Conservation (phyloP, 192 early-diverging fungal genomes). For the Umbelopsis isabellina region DNA sequence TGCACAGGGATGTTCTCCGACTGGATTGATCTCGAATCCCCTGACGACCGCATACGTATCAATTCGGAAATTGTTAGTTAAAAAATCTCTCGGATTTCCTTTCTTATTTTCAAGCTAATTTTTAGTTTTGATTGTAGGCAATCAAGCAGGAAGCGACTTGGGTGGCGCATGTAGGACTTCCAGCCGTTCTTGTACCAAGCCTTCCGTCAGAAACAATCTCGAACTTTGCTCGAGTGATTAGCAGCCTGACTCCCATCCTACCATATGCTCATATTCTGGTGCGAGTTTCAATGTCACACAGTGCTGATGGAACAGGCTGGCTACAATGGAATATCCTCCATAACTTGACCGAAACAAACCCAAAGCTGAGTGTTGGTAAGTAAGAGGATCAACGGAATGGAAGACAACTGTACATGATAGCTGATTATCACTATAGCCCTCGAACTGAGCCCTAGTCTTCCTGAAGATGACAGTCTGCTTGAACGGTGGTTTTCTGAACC, state of each 20-base stretch:
- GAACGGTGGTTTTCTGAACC: slow-evolving; percentile 90
- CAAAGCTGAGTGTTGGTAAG: slow-evolving; percentile 64
- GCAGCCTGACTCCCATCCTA: slow-evolving; percentile 37
- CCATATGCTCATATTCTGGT: slow-evolving; percentile 36
- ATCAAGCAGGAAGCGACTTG: slow-evolving; percentile 68
- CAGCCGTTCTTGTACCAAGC: slow-evolving; percentile 58
- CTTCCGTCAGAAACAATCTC: slow-evolving; percentile 34
- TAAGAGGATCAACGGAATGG: background rate
- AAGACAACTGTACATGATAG: background rate
- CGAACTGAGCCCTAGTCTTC: slow-evolving; percentile 54
- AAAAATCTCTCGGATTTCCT: no score
- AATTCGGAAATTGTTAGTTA: slow-evolving; percentile 59
- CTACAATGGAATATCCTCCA: slow-evolving; percentile 79
- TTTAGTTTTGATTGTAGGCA: slow-evolving; percentile 33
- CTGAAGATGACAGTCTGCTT: slow-evolving; percentile 44
- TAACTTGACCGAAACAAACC: slow-evolving; percentile 66
- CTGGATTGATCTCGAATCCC: slow-evolving; percentile 62
- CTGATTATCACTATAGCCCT: slow-evolving; percentile 51
- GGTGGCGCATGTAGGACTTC: slow-evolving; percentile 70
- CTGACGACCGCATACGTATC: slow-evolving; percentile 44
- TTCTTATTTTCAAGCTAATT: background rate
- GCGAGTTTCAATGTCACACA: background rate
- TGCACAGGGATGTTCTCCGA: slow-evolving; percentile 53
- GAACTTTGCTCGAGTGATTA: slow-evolving; percentile 63
- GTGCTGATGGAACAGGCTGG: slow-evolving; percentile 55